Base-by-base conservation (phyloP, 2,329 filamentous ascomycete species). In the Verticillium longisporum region DNA sequence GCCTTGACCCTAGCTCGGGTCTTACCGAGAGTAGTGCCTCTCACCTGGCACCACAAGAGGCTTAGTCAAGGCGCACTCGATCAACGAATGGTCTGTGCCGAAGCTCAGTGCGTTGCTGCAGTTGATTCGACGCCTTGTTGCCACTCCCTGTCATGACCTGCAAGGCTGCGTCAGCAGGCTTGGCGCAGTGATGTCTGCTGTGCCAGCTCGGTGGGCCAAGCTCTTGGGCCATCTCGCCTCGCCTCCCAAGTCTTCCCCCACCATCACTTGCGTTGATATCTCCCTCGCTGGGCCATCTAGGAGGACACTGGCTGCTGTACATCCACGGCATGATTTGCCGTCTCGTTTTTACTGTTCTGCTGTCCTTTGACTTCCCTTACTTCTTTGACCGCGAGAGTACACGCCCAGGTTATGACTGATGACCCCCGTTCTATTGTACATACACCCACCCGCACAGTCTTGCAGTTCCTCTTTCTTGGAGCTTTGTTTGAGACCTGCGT, bases 161-260 rank as follows among this genome's bases (percentile, higher is more conserved):
- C 57, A 36, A 59, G 57, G 57, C 57, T 59, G 50, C 57, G 57
- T 59, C 57, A 59, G 57, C 57, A 33, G 21, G 21, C 15, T n/a
- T 26, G 26, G 36, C 37, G 34, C n/a, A n/a, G n/a, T 38, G 56
- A 38, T 38, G 32, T 33, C 55, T 37, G 9, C 18, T 18, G 18
- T 38, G 32, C 14, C 55, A 21, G 38, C 13, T 13, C 7, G 45
- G 45, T 50, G 45, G 34, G 45, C n/a, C 45, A 50, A 50, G 45
- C 45, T 50, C 45, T 4, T 50, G 18, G 34, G 9, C 9, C 18
- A 5, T 50, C 45, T 50, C n/a, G 45, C 45, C 45, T 21, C 45
- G 45, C 45, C 45, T 21, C 45, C 45, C 45, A 50, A 36, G 21
- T 18, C n/a, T 50, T 26, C 26, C 45, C 45, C 45, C 45, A 10